Conservation (phyloP, 306 rosid genomes). For the Trichosanthes truncata region DNA sequence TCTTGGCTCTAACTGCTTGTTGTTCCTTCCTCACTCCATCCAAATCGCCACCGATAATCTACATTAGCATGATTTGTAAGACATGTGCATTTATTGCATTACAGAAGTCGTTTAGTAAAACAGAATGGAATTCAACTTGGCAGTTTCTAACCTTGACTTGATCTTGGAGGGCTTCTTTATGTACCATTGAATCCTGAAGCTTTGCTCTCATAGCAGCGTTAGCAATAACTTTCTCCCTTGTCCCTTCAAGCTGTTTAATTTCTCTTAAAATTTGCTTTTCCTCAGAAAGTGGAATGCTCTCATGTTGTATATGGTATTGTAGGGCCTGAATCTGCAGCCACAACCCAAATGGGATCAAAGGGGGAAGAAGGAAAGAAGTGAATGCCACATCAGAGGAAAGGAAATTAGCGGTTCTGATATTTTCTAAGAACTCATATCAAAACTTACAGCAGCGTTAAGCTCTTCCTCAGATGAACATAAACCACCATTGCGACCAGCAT, state of each 20-base stretch:
- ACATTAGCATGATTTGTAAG: constrained; percentile 18
- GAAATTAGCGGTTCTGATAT: constrained; percentile 10
- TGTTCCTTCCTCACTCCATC: constrained; percentile 89
- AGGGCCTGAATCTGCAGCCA: constrained; percentile 61
- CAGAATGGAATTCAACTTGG: constrained; percentile 9
- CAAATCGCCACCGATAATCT: constrained; percentile 85
- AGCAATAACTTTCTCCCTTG: constrained; percentile 79
- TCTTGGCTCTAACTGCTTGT: constrained; percentile 58
- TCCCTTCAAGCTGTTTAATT: constrained; percentile 87
- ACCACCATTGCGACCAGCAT: constrained; percentile 50
- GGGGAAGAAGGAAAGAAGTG: not conserved
- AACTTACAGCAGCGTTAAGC: constrained; percentile 59
- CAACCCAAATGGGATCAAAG: constrained; percentile 16
- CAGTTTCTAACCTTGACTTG: constrained; percentile 68
- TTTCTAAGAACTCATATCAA: constrained; percentile 6
- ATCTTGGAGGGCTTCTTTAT: constrained; percentile 63
- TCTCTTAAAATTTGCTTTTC: constrained; percentile 87
- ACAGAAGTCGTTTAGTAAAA: not conserved
- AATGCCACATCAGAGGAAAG: not conserved
- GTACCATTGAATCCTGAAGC: constrained; percentile 75
- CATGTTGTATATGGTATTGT: constrained; percentile 85
- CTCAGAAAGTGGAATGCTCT: constrained; percentile 83
- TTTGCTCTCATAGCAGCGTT: constrained; percentile 77
- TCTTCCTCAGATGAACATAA: constrained; percentile 90
- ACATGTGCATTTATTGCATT: not conserved